Evolutionary conservation across 2,329 filamentous ascomycete genomes (phyloP), one percentile per base, ranked within the genome.

Genomic region (Diplodia mutila): DNA sequence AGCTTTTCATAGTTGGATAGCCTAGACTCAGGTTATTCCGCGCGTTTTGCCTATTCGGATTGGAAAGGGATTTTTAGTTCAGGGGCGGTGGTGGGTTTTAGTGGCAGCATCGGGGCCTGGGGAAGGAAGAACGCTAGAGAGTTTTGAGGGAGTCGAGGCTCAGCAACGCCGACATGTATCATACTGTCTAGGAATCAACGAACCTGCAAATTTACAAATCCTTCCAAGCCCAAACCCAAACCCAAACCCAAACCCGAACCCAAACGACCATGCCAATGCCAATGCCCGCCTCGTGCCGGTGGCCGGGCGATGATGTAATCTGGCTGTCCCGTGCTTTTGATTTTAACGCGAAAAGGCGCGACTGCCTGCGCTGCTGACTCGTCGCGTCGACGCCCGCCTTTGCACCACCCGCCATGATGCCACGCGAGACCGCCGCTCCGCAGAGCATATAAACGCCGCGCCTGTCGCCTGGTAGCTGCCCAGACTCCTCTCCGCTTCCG

Each of bases 101-200:
- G 61, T 39, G 61, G 46, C 21, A 32, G 55, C 39, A 54, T 32
- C 46, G 39, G 51, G 49, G 21, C n/a, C 12, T 21, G 48, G 32
- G 48, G 49, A 54, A 39, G 61, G 49, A 52, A 54, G 61, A 46
- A 34, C n/a, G 49, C 51, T 54, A 65, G 61, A 54, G 37, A 65
- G 61, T 53, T 53, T 46, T 46, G 61, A 53, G 46, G 32, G 61
- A 64, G 53, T 65, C 42, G 61, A 65, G 51, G 52, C 64, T 57
- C 64, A 51, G 59, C 52, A 57, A 66, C 64, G 64, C 64, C 64
- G 64, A 48, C 34, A 66, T 66, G 64, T 66, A 66, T 66, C 64
- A 66, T 66, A 66, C 64, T 66, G 64, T 57, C 52, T 55, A 66
- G 64, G 64, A 61, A 66, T 57, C 64, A 66, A 66, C 64, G 64